These are phyloP conservation scores for Aspergillus cejpii DNA, from an alignment of 2,329 filamentous ascomycete genomes.

Conservation along the genomic window DNA sequence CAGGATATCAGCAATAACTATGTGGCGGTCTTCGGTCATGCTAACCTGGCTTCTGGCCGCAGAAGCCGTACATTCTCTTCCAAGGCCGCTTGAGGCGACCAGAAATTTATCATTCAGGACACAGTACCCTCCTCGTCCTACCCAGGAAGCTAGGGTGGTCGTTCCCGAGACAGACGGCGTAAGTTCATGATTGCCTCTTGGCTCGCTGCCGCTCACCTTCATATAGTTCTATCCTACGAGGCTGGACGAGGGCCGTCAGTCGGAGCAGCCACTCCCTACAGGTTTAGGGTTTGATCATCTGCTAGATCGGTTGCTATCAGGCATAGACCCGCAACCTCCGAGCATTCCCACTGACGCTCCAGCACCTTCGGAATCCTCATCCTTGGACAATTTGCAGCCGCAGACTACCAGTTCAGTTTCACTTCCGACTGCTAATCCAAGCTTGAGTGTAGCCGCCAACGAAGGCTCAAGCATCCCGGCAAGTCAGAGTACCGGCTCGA, in stretches of 20 bases:
- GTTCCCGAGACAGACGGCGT: slow-evolving; percentile 27
- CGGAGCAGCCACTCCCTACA: slow-evolving; percentile 25
- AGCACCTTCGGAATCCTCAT: background rate
- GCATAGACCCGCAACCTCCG: background rate
- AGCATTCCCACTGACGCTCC: background rate
- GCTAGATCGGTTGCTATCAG: slow-evolving; percentile 9
- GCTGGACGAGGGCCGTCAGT: slow-evolving; percentile 29
- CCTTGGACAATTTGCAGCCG: background rate
- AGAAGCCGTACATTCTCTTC: slow-evolving; percentile 24
- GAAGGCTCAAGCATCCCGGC: background rate
- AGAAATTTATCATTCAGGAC: slow-evolving; percentile 23
- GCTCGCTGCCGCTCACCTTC: background rate
- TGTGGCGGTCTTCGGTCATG: slow-evolving; percentile 24
- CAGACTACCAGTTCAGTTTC: background rate
- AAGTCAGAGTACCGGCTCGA: background rate
- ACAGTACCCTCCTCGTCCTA: slow-evolving; percentile 34
- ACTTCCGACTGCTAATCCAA: background rate
- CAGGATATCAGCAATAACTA: slow-evolving; percentile 21
- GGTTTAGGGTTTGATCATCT: slow-evolving; percentile 10
- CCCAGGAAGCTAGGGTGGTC: slow-evolving; percentile 22
- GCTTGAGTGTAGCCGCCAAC: background rate
- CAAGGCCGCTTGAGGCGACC: slow-evolving; percentile 15
- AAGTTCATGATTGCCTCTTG: slow-evolving; percentile 12
- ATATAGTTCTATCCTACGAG: slow-evolving; percentile 27
- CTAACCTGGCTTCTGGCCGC: slow-evolving; percentile 33